phyloP scores from a whole-genome alignment of 2,329 filamentous ascomycete species.

The Ophiostoma fasciatum region DNA sequence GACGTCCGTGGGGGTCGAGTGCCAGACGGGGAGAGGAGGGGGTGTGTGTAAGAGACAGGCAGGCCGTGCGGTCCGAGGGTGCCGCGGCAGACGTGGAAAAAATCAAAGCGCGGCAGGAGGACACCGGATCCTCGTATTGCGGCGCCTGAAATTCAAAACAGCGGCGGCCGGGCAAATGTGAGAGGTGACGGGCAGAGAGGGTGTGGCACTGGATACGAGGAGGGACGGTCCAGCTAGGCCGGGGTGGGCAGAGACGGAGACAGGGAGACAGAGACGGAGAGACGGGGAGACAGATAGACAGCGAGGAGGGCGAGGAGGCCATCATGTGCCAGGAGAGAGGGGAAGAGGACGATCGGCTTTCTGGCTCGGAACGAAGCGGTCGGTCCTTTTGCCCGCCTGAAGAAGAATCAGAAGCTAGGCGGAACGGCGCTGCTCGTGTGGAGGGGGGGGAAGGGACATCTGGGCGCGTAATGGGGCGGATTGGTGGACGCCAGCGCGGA shows the following conservation, averaged over 20 bases:
- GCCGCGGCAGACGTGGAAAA: slow-evolving; percentile 7
- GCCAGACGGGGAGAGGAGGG: background rate
- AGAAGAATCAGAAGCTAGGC: background rate
- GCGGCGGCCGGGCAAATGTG: too few relatives aligned
- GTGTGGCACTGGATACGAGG: too few relatives aligned
- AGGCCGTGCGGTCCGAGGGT: slow-evolving; percentile 1
- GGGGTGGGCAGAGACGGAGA: too few relatives aligned
- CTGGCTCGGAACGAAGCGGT: slow-evolving; percentile 7
- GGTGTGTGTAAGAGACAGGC: slow-evolving; percentile 2
- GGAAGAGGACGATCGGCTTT: slow-evolving; percentile 1
- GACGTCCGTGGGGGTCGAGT: too few relatives aligned
- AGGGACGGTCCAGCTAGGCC: too few relatives aligned
- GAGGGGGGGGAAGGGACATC: background rate
- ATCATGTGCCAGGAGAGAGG: too few relatives aligned
- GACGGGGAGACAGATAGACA: background rate
- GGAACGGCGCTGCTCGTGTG: background rate
- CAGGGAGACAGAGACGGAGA: too few relatives aligned
- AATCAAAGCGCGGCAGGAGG: background rate
- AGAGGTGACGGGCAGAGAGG: too few relatives aligned
- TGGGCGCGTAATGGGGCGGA: slow-evolving; percentile 23
- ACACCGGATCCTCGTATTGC: too few relatives aligned
- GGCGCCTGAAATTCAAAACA: background rate
- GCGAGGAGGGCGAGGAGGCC: too few relatives aligned
- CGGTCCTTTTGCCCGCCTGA: slow-evolving; percentile 2
- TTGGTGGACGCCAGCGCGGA: slow-evolving; percentile 26